Evolutionary conservation across 305 asterid genomes (phyloP).

Genomic region (Fraxinus angustifolia): DNA sequence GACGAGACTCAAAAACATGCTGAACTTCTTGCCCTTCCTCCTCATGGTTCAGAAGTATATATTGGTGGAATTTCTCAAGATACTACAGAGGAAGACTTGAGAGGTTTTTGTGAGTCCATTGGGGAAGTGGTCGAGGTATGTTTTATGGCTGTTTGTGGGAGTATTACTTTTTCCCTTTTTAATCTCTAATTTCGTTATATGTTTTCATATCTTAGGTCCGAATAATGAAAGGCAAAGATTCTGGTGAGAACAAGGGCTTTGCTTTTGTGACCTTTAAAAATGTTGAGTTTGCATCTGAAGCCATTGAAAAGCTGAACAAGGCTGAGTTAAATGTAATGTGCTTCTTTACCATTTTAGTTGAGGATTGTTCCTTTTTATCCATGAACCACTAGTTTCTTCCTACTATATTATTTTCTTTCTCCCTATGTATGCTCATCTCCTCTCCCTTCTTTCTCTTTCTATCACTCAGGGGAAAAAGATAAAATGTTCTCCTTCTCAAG

Average conservation of each 20-base stretch:
- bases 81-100: conserved; percentile 43
- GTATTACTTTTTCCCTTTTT: not conserved
- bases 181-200: not conserved
- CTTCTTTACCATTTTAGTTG: not conserved
- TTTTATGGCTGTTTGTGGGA: not conserved
- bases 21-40: conserved; percentile 54
- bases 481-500: conserved; percentile 51
- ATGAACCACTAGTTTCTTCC: not conserved
- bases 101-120: conserved; percentile 36
- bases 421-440: not conserved
- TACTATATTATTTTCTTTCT: not conserved
- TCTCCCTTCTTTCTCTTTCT: not conserved
- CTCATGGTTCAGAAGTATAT: conserved; percentile 56
- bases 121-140: conserved; percentile 53
- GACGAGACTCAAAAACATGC: conserved; percentile 35
- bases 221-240: conserved; percentile 51
- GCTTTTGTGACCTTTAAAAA: conserved; percentile 49
- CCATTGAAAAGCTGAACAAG: conserved; percentile 43
- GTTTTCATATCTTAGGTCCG: conserved; percentile 31
- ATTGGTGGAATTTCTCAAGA: conserved; percentile 47
- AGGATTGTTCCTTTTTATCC: not conserved
- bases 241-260: conserved; percentile 47
- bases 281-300: conserved; percentile 46
- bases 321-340: conserved; percentile 42
- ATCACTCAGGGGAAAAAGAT: conserved; percentile 39